These are phyloP conservation scores for Blastosporella zonata DNA, from an alignment of 1,284 basidiomycete genomes.

Conservation along the genomic window DNA sequence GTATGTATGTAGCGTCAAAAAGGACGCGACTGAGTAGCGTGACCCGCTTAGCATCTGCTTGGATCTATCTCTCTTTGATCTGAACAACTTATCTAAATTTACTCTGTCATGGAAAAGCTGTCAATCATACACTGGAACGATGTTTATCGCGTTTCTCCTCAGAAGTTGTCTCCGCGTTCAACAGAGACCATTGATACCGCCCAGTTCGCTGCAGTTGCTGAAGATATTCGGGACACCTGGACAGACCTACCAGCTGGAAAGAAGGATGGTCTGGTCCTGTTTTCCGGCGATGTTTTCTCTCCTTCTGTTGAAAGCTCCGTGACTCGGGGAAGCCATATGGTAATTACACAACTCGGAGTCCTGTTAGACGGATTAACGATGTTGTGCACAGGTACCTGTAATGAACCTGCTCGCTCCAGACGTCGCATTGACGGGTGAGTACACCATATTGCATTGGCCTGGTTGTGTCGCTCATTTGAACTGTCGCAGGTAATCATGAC, in stretches of 20 bases:
- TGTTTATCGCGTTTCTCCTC: slow-evolving; percentile 72
- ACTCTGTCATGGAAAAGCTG: slow-evolving; percentile 23
- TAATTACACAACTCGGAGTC: slow-evolving; percentile 28
- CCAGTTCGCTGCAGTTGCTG: slow-evolving; percentile 65
- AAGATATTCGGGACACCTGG: slow-evolving; percentile 58
- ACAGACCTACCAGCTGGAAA: slow-evolving; percentile 42
- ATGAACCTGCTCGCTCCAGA: slow-evolving; percentile 74
- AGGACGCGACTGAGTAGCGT: too few relatives aligned
- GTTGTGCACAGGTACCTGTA: slow-evolving; percentile 64
- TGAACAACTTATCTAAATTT: background rate
- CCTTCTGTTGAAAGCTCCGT: slow-evolving; percentile 86
- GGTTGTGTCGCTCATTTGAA: background rate
- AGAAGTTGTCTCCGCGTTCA: slow-evolving; percentile 53
- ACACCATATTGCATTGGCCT: slow-evolving; percentile 18
- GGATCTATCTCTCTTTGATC: background rate
- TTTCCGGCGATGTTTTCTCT: slow-evolving; percentile 87
- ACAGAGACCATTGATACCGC: slow-evolving; percentile 71
- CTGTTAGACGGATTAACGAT: background rate
- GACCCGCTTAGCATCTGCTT: too few relatives aligned
- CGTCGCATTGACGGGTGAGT: slow-evolving; percentile 61
- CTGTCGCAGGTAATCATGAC: slow-evolving; percentile 73
- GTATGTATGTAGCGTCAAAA: too few relatives aligned
- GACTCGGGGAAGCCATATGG: slow-evolving; percentile 91
- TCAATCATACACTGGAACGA: slow-evolving; percentile 66
- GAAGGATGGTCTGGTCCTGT: slow-evolving; percentile 76